phyloP scores from a whole-genome alignment of 2,329 filamentous ascomycete species.

The Delphinella strobiligena region DNA sequence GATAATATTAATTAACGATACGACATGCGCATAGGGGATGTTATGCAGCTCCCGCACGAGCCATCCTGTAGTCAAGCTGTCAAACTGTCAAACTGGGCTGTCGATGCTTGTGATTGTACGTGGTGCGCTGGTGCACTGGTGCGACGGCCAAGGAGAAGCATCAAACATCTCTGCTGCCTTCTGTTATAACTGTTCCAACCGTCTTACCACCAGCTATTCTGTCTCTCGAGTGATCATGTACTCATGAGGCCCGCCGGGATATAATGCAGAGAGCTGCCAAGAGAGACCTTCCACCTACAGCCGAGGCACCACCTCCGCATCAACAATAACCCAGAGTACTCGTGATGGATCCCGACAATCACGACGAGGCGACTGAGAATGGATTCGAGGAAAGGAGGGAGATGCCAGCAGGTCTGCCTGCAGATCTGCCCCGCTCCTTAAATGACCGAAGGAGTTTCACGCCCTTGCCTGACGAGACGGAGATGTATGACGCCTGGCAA shows the following conservation, averaged over 20 bases:
- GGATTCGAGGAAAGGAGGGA: slow-evolving; percentile 1
- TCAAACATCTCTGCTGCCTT: neutral
- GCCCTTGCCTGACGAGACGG: slow-evolving; percentile 65
- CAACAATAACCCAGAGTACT: neutral
- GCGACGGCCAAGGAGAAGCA: neutral
- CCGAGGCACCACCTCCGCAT: slow-evolving; percentile 1
- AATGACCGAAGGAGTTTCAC: slow-evolving; percentile 70
- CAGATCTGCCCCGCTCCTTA: slow-evolving; percentile 80
- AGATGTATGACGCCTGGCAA: slow-evolving; percentile 99
- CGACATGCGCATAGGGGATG: neutral
- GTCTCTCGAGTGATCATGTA: too few relatives aligned
- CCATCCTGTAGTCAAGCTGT: too few relatives aligned
- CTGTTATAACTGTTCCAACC: neutral
- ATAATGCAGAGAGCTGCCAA: neutral
- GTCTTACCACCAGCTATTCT: too few relatives aligned
- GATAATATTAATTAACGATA: neutral
- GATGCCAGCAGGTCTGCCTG: slow-evolving; percentile 47
- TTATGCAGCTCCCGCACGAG: neutral
- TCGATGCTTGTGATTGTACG: too few relatives aligned
- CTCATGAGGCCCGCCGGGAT: neutral
- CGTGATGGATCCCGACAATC: neutral
- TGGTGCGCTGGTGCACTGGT: too few relatives aligned
- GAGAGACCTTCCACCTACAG: neutral
- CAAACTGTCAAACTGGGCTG: too few relatives aligned
- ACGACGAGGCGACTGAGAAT: neutral